Base-by-base conservation (phyloP, 257 asterid species). In the Jacaranda mimosifolia region DNA sequence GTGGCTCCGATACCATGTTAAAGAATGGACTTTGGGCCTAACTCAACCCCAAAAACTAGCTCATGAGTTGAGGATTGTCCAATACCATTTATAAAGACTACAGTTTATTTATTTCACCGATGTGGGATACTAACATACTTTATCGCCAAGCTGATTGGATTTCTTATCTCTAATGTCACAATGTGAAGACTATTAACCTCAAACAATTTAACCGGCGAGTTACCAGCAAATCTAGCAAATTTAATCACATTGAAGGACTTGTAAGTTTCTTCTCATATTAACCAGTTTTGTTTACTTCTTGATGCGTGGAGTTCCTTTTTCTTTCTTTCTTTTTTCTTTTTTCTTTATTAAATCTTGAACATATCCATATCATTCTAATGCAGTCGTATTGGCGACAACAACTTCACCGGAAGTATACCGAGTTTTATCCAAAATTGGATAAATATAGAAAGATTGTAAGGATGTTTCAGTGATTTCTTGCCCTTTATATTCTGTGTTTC, bases 371-470 rank as follows among this genome's bases (percentile, higher is more conserved):
- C 12, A 13, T 57, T 52, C 68, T 15, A 18, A 21, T 83, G 87
- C 87, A 92, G 96, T 19, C 96, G 97, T 45, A 68, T 92, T 40
- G 45, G 85, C 66, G 92, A 90, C 76, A 90, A 88, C 83, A 87
- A 83, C 71, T 88, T 92, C 80, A 72, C 7, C 15, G 97, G 97
- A 86, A 88, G 84, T 73, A 83, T 92, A 65, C 97, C 97, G 0
- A 48, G 19, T 66, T 88, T 87, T 80, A 80, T 92, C 64, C 74
- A 76, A 83, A 87, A 76, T 69, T 92, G 90, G 97, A 83, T 83
- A 62, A 83, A 73, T 70, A 65, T 90, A 21, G 71, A 70, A 12
- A 85, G 60, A 79, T 49, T 92, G 97, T 90, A 82, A 87, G 94
- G 70, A 67, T 42, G n/a, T 17, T 52, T 49, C n/a, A 40, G 32